phyloP scores from a whole-genome alignment of 2,329 filamentous ascomycete species.

The Calonectria pseudoreteaudii region DNA sequence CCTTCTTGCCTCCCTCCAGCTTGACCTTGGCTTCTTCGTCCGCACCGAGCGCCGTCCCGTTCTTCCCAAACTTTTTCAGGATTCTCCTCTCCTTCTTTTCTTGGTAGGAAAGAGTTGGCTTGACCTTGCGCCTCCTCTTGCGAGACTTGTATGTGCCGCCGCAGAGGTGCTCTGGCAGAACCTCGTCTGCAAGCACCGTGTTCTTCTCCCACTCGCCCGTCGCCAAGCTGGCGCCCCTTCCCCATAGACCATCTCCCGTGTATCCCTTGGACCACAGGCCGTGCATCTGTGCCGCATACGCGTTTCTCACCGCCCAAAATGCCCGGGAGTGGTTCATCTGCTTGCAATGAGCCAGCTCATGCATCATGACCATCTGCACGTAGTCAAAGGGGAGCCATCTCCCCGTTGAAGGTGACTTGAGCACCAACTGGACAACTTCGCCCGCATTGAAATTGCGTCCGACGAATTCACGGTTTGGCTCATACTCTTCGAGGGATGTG shows the following conservation, averaged over 20 bases:
- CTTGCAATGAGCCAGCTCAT: slow-evolving; percentile 88
- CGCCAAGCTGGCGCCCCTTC: slow-evolving; percentile 72
- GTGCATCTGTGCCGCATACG: slow-evolving; percentile 78
- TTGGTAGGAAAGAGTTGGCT: slow-evolving; percentile 71
- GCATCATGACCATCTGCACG: slow-evolving; percentile 96
- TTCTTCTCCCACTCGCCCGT: slow-evolving; percentile 71
- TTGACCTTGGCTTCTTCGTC: slow-evolving; percentile 74
- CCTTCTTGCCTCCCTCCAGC: slow-evolving; percentile 74
- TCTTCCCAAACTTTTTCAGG: slow-evolving; percentile 79
- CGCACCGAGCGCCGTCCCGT: slow-evolving; percentile 76
- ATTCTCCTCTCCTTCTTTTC: slow-evolving; percentile 80
- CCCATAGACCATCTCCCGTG: slow-evolving; percentile 87
- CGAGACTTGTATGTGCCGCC: slow-evolving; percentile 81
- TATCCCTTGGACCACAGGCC: slow-evolving; percentile 77
- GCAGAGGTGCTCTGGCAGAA: slow-evolving; percentile 78
- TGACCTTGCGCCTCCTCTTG: slow-evolving; percentile 66
- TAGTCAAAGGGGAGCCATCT: slow-evolving; percentile 85
- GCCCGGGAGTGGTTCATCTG: slow-evolving; percentile 90
- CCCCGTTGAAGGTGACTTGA: slow-evolving; percentile 73
- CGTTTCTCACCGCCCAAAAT: slow-evolving; percentile 85
- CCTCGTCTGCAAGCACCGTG: slow-evolving; percentile 63
- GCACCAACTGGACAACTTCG: slow-evolving; percentile 86
- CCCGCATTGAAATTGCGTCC: slow-evolving; percentile 93
- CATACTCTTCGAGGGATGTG: slow-evolving; percentile 82
- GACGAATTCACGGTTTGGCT: slow-evolving; percentile 84